Evolutionary conservation across 1,139 yeast species (phyloP).

Genomic region (Scheffersomyces titani): DNA sequence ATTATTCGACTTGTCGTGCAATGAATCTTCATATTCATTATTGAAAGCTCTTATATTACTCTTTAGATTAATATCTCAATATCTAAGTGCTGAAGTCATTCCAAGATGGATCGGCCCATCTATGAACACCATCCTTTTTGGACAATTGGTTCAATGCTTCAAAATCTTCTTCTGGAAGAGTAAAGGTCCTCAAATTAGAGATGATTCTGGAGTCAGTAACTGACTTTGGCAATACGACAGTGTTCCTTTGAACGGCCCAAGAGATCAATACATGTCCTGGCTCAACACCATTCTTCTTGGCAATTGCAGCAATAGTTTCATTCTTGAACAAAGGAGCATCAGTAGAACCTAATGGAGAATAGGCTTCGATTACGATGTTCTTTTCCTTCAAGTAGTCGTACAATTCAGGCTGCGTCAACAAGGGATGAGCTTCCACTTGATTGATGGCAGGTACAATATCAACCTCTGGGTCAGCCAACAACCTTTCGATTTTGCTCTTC

Average conservation of each 20-base stretch:
- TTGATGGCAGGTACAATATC: slow-evolving; percentile 66
- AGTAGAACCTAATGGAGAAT: slow-evolving; percentile 76
- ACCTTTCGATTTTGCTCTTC: slow-evolving; percentile 46
- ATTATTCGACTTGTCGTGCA: no score
- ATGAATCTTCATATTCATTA: no score
- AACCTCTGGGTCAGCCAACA: slow-evolving; percentile 52
- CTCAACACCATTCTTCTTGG: slow-evolving; percentile 54
- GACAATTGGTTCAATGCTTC: slow-evolving; percentile 46
- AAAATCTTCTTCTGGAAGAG: slow-evolving; percentile 57
- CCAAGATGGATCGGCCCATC: slow-evolving; percentile 41
- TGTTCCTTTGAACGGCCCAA: slow-evolving; percentile 73
- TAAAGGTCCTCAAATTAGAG: slow-evolving; percentile 54
- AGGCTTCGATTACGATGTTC: slow-evolving; percentile 67
- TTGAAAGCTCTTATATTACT: no score
- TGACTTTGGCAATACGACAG: slow-evolving; percentile 75
- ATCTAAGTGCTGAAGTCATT: slow-evolving; percentile 5
- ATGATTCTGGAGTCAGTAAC: slow-evolving; percentile 60
- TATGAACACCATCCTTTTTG: slow-evolving; percentile 45
- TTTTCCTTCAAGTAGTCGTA: slow-evolving; percentile 53
- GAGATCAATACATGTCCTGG: slow-evolving; percentile 67
- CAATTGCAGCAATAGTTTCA: slow-evolving; percentile 48
- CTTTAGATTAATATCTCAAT: background rate
- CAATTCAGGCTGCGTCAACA: slow-evolving; percentile 68
- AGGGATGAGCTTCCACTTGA: slow-evolving; percentile 78
- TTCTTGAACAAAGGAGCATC: slow-evolving; percentile 65